Evolutionary conservation across 2,329 filamentous ascomycete species (phyloP).

Genomic region (Lasiodiplodia gonubiensis): DNA sequence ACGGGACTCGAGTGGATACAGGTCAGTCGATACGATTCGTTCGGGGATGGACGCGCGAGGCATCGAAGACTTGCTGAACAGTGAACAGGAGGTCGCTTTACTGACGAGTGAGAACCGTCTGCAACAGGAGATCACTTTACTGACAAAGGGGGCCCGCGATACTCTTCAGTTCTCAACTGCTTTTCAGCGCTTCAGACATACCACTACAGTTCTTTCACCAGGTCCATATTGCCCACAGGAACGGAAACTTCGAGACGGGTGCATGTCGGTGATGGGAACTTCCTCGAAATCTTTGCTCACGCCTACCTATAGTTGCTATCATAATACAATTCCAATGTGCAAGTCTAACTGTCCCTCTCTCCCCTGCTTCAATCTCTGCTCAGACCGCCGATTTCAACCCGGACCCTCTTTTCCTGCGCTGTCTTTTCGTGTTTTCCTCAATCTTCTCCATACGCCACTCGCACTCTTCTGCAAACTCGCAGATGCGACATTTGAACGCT

Average conservation of each 20-base stretch:
- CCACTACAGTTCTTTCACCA: too few relatives aligned
- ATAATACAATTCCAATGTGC: not conserved
- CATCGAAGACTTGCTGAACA: slow-evolving; percentile 3
- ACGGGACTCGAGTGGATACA: slow-evolving; percentile 51
- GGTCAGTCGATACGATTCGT: slow-evolving; percentile 54
- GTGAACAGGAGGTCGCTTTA: slow-evolving; percentile 21
- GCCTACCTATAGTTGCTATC: not conserved
- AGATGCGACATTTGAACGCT: slow-evolving; percentile 84
- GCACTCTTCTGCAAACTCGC: slow-evolving; percentile 81
- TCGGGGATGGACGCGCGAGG: slow-evolving; percentile 46
- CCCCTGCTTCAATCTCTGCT: not conserved
- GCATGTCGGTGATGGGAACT: not conserved
- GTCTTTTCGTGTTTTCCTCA: slow-evolving; percentile 54
- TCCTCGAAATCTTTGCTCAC: not conserved
- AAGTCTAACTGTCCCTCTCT: not conserved
- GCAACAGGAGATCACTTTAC: not conserved
- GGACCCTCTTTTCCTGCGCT: not conserved
- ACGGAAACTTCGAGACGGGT: not conserved
- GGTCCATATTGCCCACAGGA: too few relatives aligned
- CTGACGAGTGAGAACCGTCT: not conserved
- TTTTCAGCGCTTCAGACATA: not conserved
- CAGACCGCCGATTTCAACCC: not conserved
- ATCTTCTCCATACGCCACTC: slow-evolving; percentile 77
- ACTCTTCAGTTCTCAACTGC: not conserved
- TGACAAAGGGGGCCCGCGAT: not conserved